A percentile compares a stretch with the other conserved stretches of the same genome.
Evolutionary conservation across 2,329 filamentous ascomycete genomes (phyloP).

Genomic region (Fusarium sp.): DNA sequence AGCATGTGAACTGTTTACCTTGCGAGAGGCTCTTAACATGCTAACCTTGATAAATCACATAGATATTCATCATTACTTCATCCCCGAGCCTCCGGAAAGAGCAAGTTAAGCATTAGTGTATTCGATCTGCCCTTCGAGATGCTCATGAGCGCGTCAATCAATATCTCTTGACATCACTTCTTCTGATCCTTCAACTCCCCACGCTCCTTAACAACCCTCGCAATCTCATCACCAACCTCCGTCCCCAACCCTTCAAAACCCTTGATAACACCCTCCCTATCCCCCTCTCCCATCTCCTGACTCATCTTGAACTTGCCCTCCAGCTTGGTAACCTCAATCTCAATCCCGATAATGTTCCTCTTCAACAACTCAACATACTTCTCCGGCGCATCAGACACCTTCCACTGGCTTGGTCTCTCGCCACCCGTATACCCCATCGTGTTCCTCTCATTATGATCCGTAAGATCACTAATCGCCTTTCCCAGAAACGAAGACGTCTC

Average conservation of each 20-base stretch:
- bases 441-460: conserved; percentile 57
- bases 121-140: background rate
- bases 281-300: conserved; percentile 63
- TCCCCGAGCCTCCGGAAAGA: background rate
- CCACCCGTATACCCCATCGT: conserved; percentile 64
- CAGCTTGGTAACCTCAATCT: conserved; percentile 63
- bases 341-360: conserved; percentile 68
- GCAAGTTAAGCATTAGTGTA: too few relatives aligned
- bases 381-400: conserved; percentile 64
- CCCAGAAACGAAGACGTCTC: conserved; percentile 57
- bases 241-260: conserved; percentile 58
- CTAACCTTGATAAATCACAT: background rate
- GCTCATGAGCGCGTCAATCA: too few relatives aligned
- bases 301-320: conserved; percentile 74
- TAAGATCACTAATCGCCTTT: conserved; percentile 62
- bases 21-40: too few relatives aligned
- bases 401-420: conserved; percentile 53
- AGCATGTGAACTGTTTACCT: background rate
- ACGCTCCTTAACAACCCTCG: conserved; percentile 41
- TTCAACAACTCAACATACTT: conserved; percentile 65
- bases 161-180: background rate
- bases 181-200: conserved; percentile 14
- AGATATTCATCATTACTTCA: background rate
- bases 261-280: conserved; percentile 64
- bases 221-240: conserved; percentile 43